Conservation (phyloP, 345 rosid species). For the Dipteronia sinensis region DNA sequence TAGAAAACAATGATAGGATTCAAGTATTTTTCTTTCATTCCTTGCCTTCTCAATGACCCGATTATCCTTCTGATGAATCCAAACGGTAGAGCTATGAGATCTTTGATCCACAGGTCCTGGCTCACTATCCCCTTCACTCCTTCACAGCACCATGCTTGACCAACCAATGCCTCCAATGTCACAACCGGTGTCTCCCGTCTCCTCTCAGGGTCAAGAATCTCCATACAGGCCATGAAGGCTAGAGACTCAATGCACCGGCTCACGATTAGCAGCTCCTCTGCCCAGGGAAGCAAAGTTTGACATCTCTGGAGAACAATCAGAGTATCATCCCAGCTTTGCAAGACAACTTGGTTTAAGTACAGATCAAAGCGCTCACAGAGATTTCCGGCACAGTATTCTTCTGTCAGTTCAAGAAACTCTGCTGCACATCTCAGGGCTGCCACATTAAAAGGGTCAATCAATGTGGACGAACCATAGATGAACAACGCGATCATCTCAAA, state of each 20-base stretch:
- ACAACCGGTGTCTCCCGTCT: conserved; percentile 57
- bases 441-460: conserved; percentile 68
- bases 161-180: conserved; percentile 47
- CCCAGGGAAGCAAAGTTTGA: conserved; percentile 54
- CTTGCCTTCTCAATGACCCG: conserved; percentile 77
- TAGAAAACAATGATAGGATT: conserved; percentile 64
- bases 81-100: conserved; percentile 66
- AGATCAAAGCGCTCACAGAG: conserved; percentile 74
- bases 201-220: conserved; percentile 87
- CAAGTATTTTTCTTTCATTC: conserved; percentile 80
- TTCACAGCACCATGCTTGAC: conserved; percentile 60
- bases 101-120: conserved; percentile 74
- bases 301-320: conserved; percentile 67
- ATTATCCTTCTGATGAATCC: conserved; percentile 70
- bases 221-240: conserved; percentile 89
- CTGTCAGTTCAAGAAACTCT: conserved; percentile 78
- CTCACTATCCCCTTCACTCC: conserved; percentile 41
- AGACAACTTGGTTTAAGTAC: conserved; percentile 75
- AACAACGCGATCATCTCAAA: conserved; percentile 70
- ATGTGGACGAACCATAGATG: conserved; percentile 65
- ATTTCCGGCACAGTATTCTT: conserved; percentile 53
- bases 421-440: conserved; percentile 74
- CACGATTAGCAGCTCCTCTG: conserved; percentile 66
- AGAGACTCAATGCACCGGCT: conserved; percentile 81
- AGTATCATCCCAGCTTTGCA: conserved; percentile 82